Conservation (phyloP, 192 early-diverging fungal species). For the Entomortierella beljakovae region DNA sequence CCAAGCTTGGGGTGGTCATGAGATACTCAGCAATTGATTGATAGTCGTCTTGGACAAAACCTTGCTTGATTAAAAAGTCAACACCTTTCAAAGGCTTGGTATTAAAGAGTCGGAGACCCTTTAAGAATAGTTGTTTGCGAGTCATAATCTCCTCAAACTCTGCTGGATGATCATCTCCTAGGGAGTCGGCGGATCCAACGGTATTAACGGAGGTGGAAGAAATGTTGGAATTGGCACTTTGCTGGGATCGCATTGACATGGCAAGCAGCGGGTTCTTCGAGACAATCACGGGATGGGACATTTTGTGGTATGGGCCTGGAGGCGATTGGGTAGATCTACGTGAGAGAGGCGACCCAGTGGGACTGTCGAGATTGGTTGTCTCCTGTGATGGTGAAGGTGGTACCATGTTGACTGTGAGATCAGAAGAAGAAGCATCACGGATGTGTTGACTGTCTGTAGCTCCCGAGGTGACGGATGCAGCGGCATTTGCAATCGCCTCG, state of each 20-base stretch:
- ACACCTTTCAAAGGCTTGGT: constrained; percentile 90
- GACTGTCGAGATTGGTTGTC: constrained; percentile 5
- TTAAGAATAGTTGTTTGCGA: constrained; percentile 84
- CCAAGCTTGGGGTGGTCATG: constrained; percentile 78
- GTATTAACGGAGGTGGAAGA: constrained; percentile 51
- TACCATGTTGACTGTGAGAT: background rate
- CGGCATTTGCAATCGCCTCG: constrained; percentile 28
- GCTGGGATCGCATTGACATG: constrained; percentile 48
- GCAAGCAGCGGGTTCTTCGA: constrained; percentile 57
- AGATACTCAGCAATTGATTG: constrained; percentile 82
- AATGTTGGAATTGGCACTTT: constrained; percentile 45
- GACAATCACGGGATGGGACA: constrained; percentile 56
- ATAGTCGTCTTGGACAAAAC: constrained; percentile 79
- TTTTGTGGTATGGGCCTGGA: constrained; percentile 37
- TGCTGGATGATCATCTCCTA: constrained; percentile 83
- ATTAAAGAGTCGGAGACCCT: constrained; percentile 85
- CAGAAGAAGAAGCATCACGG: constrained; percentile 25
- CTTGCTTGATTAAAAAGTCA: constrained; percentile 79
- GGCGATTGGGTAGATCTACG: constrained; percentile 16
- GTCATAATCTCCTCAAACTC: constrained; percentile 86
- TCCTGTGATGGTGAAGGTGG: constrained; percentile 38
- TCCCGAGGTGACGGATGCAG: background rate
- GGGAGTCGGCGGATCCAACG: constrained; percentile 47
- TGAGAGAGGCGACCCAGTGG: constrained; percentile 24
- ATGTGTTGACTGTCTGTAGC: constrained; percentile 24